phyloP scores from a whole-genome alignment of 345 rosid species.

The Lagerstroemia speciosa region DNA sequence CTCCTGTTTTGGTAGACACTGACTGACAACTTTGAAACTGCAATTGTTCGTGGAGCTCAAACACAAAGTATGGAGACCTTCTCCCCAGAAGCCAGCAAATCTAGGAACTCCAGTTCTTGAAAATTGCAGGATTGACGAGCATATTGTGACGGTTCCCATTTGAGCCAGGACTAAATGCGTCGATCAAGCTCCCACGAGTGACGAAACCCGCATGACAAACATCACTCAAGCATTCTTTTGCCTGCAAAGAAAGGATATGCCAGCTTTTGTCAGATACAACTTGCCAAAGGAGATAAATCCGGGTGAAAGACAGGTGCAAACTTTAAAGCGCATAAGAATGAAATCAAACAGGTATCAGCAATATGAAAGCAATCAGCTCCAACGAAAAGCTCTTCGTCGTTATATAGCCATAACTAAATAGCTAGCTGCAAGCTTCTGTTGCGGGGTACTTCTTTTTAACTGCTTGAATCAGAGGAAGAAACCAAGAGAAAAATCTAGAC shows the following conservation, averaged over 20 bases:
- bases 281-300: not conserved
- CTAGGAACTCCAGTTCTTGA: conserved; percentile 44
- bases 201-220: conserved; percentile 12
- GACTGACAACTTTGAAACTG: conserved; percentile 34
- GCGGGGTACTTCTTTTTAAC: too few relatives aligned
- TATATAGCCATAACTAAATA: not conserved
- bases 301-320: not conserved
- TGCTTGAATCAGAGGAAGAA: too few relatives aligned
- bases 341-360: not conserved
- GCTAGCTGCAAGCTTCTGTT: not conserved
- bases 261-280: not conserved
- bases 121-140: conserved; percentile 53
- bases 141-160: conserved; percentile 43
- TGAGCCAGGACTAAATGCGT: conserved; percentile 18
- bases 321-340: not conserved
- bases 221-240: not conserved
- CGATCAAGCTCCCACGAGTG: not conserved
- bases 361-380: too few relatives aligned
- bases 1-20: conserved; percentile 36
- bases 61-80: conserved; percentile 29
- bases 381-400: not conserved
- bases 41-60: conserved; percentile 20
- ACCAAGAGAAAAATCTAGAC: too few relatives aligned
- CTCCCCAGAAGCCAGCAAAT: conserved; percentile 35
- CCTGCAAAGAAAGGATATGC: conserved; percentile 1